Percentiles rank a stretch among this genome's conserved stretches.
These are phyloP conservation scores for Fusarium stilboides DNA, from an alignment of 2,329 filamentous ascomycete species.

Conservation along the genomic window DNA sequence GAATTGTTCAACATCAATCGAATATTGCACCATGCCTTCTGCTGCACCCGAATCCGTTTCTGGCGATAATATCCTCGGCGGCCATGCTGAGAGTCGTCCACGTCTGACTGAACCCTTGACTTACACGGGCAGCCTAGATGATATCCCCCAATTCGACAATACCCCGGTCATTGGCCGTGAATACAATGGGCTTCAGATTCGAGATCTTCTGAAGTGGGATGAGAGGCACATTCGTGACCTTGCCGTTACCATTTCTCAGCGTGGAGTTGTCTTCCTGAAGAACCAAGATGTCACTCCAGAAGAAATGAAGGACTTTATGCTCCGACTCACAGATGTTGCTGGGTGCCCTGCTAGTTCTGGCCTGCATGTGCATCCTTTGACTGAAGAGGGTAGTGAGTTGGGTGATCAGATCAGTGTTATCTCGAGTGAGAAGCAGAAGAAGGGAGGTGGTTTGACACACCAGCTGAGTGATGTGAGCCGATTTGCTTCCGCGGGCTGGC, in stretches of 20 bases:
- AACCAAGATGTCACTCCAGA: conserved; percentile 55
- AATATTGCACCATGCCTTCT: conserved; percentile 55
- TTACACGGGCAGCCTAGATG: conserved; percentile 60
- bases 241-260: conserved; percentile 64
- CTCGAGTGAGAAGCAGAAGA: conserved; percentile 69
- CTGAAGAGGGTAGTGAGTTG: conserved; percentile 66
- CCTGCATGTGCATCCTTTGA: conserved; percentile 70
- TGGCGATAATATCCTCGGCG: conserved; percentile 52
- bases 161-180: conserved; percentile 68
- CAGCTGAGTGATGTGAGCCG: conserved; percentile 65
- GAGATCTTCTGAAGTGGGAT: conserved; percentile 54
- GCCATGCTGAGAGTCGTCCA: conserved; percentile 51
- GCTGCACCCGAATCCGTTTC: conserved; percentile 45
- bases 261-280: conserved; percentile 58
- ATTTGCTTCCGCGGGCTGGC: conserved; percentile 62
- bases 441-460: conserved; percentile 67
- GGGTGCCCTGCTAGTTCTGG: conserved; percentile 62
- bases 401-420: conserved; percentile 71
- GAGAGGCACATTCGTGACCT: conserved; percentile 68
- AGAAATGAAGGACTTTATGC: conserved; percentile 58
- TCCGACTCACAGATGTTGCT: conserved; percentile 52
- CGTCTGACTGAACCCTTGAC: conserved; percentile 55
- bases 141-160: conserved; percentile 56
- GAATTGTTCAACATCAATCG: conserved; percentile 17
- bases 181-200: conserved; percentile 58